A percentile compares a stretch with the other conserved stretches of the same genome.
These are phyloP conservation scores for Dothideomycetes sp. DNA, from an alignment of 2,329 filamentous ascomycete species.

Conservation along the genomic window DNA sequence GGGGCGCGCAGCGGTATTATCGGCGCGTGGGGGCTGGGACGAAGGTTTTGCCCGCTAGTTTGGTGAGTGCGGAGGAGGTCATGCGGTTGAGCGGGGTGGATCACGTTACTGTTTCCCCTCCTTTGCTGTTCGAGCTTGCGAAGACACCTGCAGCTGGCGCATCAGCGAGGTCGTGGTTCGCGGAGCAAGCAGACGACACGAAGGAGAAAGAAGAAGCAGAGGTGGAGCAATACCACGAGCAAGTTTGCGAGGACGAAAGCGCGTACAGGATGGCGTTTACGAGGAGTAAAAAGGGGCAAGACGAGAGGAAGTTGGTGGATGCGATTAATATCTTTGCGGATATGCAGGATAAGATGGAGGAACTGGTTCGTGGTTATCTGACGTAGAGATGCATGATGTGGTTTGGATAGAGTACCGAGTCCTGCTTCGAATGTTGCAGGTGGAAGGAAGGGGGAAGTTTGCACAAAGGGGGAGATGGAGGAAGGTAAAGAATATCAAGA, in stretches of 20 bases:
- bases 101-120: slow-evolving; percentile 49
- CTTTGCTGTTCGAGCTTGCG: slow-evolving; percentile 30
- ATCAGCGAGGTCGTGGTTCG: background rate
- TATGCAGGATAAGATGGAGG: slow-evolving; percentile 7
- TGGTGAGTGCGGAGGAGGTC: slow-evolving; percentile 48
- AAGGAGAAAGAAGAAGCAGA: background rate
- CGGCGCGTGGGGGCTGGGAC: slow-evolving; percentile 30
- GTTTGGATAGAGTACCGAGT: too few species aligned
- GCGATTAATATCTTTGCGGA: slow-evolving; percentile 10
- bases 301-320: slow-evolving; percentile 9
- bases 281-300: background rate
- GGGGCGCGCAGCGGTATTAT: slow-evolving; percentile 44
- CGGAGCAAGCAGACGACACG: background rate
- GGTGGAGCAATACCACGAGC: background rate
- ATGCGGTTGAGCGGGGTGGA: slow-evolving; percentile 46
- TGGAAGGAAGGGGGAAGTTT: too few species aligned
- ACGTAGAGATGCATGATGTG: too few species aligned
- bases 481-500: too few species aligned
- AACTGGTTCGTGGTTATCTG: too few species aligned
- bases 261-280: slow-evolving; percentile 7
- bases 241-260: background rate
- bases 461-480: too few species aligned
- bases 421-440: too few species aligned
- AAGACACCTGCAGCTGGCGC: background rate
- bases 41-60: slow-evolving; percentile 44